Conservation (phyloP, 352 stramenopile species). For the Globisporangium emineosum region DNA sequence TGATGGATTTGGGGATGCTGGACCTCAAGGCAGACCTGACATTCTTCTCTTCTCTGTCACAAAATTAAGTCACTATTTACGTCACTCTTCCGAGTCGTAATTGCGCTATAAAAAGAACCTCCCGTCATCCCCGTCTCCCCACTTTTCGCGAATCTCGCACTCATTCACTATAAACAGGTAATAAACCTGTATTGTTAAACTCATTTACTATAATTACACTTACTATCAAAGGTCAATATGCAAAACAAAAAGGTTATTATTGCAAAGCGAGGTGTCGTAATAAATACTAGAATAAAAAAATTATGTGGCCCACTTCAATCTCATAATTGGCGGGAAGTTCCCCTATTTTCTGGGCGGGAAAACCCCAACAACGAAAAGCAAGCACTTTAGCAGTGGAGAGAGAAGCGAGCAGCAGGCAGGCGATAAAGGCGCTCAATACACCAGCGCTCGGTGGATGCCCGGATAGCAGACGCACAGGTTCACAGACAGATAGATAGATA, state of each 20-base stretch:
- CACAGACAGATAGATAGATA: background rate
- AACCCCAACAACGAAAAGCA: background rate
- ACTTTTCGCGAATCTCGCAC: too few species aligned
- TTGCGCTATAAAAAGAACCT: background rate
- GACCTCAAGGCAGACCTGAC: too few species aligned
- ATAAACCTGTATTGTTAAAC: background rate
- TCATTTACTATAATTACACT: background rate
- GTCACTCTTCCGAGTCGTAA: background rate
- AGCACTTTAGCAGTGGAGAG: background rate
- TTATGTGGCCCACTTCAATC: conserved; percentile 13
- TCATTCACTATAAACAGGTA: background rate
- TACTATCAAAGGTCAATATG: background rate
- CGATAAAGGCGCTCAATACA: background rate
- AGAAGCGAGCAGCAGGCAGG: background rate
- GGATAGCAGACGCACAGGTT: background rate
- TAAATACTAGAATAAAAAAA: too few species aligned
- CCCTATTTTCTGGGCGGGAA: conserved; percentile 4
- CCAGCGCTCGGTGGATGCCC: conserved; percentile 2
- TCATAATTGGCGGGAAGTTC: conserved; percentile 12
- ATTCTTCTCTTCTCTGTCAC: background rate
- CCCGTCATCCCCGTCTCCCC: background rate
- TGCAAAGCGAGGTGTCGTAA: too few species aligned
- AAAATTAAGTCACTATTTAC: background rate
- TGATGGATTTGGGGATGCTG: background rate
- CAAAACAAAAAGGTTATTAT: background rate